Evolutionary conservation across 108 stramenopile species (phyloP), one percentile per base, ranked within the genome.

Genomic region (Cyclotella atomus): DNA sequence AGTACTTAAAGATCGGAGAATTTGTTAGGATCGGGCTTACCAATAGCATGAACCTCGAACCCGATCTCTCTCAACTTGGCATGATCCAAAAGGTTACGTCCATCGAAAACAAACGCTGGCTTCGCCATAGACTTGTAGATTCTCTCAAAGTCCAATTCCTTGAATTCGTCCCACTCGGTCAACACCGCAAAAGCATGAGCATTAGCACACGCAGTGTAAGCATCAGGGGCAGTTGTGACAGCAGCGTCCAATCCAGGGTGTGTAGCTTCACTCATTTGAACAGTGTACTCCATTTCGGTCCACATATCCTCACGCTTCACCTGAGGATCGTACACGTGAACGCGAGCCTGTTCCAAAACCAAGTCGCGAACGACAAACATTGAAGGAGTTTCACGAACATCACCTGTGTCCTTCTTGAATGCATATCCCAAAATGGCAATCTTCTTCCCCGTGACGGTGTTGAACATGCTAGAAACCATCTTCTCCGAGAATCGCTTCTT

Each of bases 131-230:
- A 62, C 27, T 93, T 83, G 75, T 91, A 99, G 72, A 99, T 97
- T 57, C 82, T 83, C 65, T 96, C 65, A 79, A 84, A 96, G 81
- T 99, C 98, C 70, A 95, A 87, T 1, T 88, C 83, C 91, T 98
- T 98, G 91, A 99, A 99, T 77, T 96, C 97, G 53, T 99, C 97
- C 99, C 99, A 99, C 89, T 99, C 99, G 0, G 99, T 99, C 83
- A 98, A 79, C 65, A 98, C 83, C 35, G 94, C 95, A 43, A 99
- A 69, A 52, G 97, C 97, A 84, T 99, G 98, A 20, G 98, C 95
- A 44, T 97, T 97, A n/a, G 94, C 86, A 54, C 93, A 93, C 4
- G 97, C 97, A 35, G 77, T 72, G 83, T 98, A 98, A 33, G 94
- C 89, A 74, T 96, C 95, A 24, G 89, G 55, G 63, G 77, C 75